These are phyloP conservation scores for Xeromyces bisporus DNA, from an alignment of 495 filamentous ascomycete genomes.

Conservation along the genomic window DNA sequence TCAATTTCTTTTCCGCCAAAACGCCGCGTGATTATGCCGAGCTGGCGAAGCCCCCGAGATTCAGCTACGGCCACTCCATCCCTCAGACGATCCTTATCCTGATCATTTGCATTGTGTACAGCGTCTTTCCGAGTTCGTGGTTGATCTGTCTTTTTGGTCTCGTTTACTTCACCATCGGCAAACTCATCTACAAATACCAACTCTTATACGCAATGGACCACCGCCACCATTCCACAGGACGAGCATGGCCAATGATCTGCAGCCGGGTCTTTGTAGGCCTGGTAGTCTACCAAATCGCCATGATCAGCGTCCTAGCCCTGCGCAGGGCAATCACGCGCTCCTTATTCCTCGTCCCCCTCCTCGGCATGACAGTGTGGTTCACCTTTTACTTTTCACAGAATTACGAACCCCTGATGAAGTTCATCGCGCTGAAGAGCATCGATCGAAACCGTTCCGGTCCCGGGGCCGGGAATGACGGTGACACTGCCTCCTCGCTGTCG, in stretches of 20 bases:
- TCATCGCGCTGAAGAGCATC: conserved; percentile 81
- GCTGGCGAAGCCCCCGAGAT: conserved; percentile 63
- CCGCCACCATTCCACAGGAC: conserved; percentile 82
- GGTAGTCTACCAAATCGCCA: conserved; percentile 74
- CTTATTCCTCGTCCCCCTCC: conserved; percentile 54
- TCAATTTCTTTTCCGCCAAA: conserved; percentile 58
- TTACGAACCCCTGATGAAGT: conserved; percentile 75
- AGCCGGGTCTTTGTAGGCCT: conserved; percentile 72
- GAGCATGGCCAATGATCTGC: conserved; percentile 90
- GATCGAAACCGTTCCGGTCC: conserved; percentile 30
- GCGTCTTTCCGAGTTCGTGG: conserved; percentile 68
- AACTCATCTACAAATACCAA: conserved; percentile 96
- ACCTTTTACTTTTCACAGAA: conserved; percentile 53
- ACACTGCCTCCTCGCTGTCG: conserved; percentile 22
- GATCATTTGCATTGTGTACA: conserved; percentile 91
- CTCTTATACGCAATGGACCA: conserved; percentile 97
- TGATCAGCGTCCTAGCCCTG: conserved; percentile 75
- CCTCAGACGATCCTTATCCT: conserved; percentile 82
- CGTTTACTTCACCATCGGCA: conserved; percentile 74
- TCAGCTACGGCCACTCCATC: conserved; percentile 92
- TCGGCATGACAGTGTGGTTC: conserved; percentile 70
- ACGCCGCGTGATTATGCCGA: conserved; percentile 87
- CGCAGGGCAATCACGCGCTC: conserved; percentile 51
- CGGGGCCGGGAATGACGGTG: too few relatives aligned
- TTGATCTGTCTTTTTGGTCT: conserved; percentile 69